Base-by-base conservation (phyloP, 2,329 filamentous ascomycete genomes). In the Aureobasidium pullulans region DNA sequence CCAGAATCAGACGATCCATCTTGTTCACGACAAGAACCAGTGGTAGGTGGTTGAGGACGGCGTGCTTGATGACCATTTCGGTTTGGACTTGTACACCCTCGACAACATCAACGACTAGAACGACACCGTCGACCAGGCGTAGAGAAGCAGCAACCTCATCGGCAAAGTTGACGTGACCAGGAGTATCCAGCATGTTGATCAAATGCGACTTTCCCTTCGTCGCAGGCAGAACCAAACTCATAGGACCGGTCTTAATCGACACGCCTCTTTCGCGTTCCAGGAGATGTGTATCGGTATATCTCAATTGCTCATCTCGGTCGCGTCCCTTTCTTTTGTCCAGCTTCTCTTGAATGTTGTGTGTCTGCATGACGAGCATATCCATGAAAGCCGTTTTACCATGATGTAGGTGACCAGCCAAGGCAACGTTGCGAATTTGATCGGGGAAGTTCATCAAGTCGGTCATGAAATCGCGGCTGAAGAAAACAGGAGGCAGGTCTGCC, bases 1-100 rank as follows among this genome's bases (percentile, higher is more conserved):
- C 94, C 47, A 99, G 76, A 63, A 99, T 96, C 62, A 99, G 77
- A 28, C 94, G 86, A 68, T 99, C 94, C 85, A 99, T 88, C 77
- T 99, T 99, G 81, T 97, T 99, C 75, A 99, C 82, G 59, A 99
- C 85, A 62, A 99, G 78, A 0, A 90, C 94, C 66, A 99, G 76
- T 1, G 94, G 93, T 4, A 97, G 80, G 66, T 91, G 89, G 71
- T 96, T 90, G 31, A 96, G 79, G 3, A 96, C 88, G 2, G 92
- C 92, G 73, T 99, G 90, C 75, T 90, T 96, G 76, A 99, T 96
- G 67, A 96, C 92, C 72, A 96, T 89, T 75, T 99, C 93, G 0
- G 94, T 96, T 72, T 96, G 96, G 67, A 94, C 83, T 76, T 97
- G 94, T n/a, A 99, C 92, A n/a, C 94, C 94, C 73, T 99, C 94